Evolutionary conservation across 805 yeast genomes (phyloP).

Genomic region (Metschnikowia lachancei): DNA sequence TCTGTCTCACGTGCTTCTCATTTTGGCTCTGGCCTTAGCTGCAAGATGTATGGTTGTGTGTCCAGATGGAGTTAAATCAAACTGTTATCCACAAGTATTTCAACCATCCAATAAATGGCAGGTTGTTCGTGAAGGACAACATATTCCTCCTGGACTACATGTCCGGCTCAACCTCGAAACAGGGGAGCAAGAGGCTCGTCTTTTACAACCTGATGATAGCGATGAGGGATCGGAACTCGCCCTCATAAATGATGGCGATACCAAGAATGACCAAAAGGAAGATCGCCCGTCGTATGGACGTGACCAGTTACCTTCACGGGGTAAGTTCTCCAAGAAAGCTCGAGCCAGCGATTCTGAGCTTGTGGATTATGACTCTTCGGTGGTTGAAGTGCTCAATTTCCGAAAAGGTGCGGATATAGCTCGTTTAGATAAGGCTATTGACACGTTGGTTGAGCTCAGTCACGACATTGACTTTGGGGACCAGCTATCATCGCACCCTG

Average conservation of each 20-base stretch:
- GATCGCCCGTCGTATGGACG: neutral
- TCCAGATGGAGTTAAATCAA: conserved; percentile 38
- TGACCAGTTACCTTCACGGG: neutral
- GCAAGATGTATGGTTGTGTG: conserved; percentile 32
- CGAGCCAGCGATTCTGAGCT: conserved; percentile 20
- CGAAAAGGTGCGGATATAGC: conserved; percentile 18
- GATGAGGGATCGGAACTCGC: conserved; percentile 2
- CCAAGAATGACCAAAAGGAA: neutral
- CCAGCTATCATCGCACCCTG: conserved; percentile 38
- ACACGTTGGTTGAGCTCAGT: conserved; percentile 54
- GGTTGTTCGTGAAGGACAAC: conserved; percentile 64
- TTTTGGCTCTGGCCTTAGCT: conserved; percentile 8
- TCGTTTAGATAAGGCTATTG: conserved; percentile 33
- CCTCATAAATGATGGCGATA: neutral
- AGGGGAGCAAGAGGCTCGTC: conserved; percentile 64
- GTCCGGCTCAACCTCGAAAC: conserved; percentile 74
- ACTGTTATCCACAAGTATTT: conserved; percentile 66
- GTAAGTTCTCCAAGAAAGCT: conserved; percentile 4
- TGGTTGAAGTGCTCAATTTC: conserved; percentile 14
- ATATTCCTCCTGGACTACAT: conserved; percentile 77
- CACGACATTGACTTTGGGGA: conserved; percentile 66
- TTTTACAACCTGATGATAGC: conserved; percentile 37
- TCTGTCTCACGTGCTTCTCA: conserved; percentile 2
- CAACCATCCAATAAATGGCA: conserved; percentile 70
- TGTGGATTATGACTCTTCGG: conserved; percentile 13